Evolutionary conservation across 805 yeast genomes (phyloP).

Genomic region (Nakazawaea anatomiae): DNA sequence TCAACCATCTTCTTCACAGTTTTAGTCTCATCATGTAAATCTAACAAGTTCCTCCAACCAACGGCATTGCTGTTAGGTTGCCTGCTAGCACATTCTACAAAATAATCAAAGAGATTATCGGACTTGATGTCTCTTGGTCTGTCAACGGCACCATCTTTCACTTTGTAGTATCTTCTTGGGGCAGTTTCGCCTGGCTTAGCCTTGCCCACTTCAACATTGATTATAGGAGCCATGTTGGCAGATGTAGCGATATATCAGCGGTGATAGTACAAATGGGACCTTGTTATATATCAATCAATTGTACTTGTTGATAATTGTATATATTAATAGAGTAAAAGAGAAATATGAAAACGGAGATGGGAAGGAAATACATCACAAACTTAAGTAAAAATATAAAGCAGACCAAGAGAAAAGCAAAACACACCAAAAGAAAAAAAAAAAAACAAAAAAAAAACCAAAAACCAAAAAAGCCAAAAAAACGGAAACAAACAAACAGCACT

Average conservation of each 20-base stretch:
- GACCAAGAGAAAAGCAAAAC: too few species aligned
- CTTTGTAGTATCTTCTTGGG: conserved; percentile 62
- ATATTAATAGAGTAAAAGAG: too few species aligned
- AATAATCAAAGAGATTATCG: conserved; percentile 63
- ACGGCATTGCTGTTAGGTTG: conserved; percentile 51
- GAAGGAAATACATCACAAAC: too few species aligned
- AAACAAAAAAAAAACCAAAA: too few species aligned
- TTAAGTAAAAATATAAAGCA: too few species aligned
- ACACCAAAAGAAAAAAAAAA: too few species aligned
- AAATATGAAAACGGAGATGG: too few species aligned
- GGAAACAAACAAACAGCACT: too few species aligned
- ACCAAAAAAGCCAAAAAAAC: too few species aligned
- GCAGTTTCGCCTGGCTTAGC: conserved; percentile 77
- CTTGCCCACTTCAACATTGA: conserved; percentile 60
- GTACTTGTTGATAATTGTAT: neutral
- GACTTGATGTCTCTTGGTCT: conserved; percentile 64
- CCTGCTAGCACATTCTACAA: conserved; percentile 53
- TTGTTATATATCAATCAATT: neutral
- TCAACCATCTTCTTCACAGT: conserved; percentile 68
- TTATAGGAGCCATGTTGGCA: conserved; percentile 23
- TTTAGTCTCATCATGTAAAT: conserved; percentile 72
- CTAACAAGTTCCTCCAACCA: conserved; percentile 76
- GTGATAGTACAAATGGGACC: neutral
- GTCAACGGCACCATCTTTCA: conserved; percentile 37
- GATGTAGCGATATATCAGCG: neutral